These are phyloP conservation scores for Aspergillus quadricinctus DNA, from an alignment of 2,329 filamentous ascomycete genomes.

Conservation along the genomic window DNA sequence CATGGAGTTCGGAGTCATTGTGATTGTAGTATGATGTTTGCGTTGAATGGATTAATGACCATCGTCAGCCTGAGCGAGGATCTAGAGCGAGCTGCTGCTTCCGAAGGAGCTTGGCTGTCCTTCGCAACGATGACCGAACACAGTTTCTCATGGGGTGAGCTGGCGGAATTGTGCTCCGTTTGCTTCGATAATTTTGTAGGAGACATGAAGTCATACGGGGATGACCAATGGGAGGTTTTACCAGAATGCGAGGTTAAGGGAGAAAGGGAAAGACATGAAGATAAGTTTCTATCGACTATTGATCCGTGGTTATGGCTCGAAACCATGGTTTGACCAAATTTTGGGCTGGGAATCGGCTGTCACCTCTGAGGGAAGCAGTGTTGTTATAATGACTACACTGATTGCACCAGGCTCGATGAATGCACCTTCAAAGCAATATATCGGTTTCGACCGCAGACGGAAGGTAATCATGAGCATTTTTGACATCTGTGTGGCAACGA, in stretches of 20 bases:
- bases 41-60: not conserved
- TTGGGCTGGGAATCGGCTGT: not conserved
- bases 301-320: not conserved
- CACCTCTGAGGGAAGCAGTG: not conserved
- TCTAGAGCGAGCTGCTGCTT: not conserved
- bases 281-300: not conserved
- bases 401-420: not conserved
- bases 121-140: not conserved
- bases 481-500: not conserved
- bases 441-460: not conserved
- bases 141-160: not conserved
- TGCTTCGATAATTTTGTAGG: not conserved
- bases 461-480: not conserved
- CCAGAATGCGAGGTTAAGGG: not conserved
- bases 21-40: not conserved
- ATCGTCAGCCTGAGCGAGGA: not conserved
- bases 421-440: too few relatives aligned
- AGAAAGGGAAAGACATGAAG: not conserved
- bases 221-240: not conserved
- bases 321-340: not conserved
- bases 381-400: not conserved
- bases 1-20: not conserved
- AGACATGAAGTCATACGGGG: not conserved
- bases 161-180: not conserved
- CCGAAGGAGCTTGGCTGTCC: not conserved